Conservation (phyloP, 176 grass and related monocot genomes). For the Triticum monococcum region DNA sequence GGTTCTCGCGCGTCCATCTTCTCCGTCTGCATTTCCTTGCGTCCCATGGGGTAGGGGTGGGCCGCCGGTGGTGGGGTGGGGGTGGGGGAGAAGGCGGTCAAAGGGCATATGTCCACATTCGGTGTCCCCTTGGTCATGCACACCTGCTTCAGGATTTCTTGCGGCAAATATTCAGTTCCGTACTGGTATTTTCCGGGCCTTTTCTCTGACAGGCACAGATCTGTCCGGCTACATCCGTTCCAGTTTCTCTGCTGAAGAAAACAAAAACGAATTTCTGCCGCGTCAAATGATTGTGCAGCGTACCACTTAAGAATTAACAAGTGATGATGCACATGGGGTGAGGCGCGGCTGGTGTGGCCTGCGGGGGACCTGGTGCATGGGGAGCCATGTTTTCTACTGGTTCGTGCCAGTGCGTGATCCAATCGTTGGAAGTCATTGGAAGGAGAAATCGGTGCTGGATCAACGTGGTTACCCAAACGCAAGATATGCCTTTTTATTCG, state of each 20-base stretch:
- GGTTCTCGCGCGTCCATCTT: not conserved
- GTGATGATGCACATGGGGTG: not conserved
- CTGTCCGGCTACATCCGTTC: conserved; percentile 13
- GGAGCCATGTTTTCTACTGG: conserved; percentile 24
- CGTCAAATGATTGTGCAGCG: conserved; percentile 50
- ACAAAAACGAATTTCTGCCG: conserved; percentile 7
- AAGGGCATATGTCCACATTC: conserved; percentile 27
- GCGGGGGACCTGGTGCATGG: conserved; percentile 27
- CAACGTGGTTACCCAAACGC: not conserved
- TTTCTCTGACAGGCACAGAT: conserved; percentile 12
- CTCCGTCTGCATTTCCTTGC: not conserved
- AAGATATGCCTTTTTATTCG: not conserved
- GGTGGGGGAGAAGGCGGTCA: not conserved
- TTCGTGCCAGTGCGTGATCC: not conserved
- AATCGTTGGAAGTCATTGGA: not conserved
- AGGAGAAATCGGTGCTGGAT: conserved; percentile 11
- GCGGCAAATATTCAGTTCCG: conserved; percentile 3
- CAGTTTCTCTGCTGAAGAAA: not conserved
- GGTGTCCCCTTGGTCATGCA: not conserved
- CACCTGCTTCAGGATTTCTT: conserved; percentile 12
- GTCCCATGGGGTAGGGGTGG: not conserved
- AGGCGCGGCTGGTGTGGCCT: not conserved
- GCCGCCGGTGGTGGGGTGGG: not conserved
- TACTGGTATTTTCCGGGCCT: conserved; percentile 24
- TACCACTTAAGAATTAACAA: conserved; percentile 36